phyloP scores from a whole-genome alignment of 2,329 filamentous ascomycete species.

The Arthrobotrys musiformis region DNA sequence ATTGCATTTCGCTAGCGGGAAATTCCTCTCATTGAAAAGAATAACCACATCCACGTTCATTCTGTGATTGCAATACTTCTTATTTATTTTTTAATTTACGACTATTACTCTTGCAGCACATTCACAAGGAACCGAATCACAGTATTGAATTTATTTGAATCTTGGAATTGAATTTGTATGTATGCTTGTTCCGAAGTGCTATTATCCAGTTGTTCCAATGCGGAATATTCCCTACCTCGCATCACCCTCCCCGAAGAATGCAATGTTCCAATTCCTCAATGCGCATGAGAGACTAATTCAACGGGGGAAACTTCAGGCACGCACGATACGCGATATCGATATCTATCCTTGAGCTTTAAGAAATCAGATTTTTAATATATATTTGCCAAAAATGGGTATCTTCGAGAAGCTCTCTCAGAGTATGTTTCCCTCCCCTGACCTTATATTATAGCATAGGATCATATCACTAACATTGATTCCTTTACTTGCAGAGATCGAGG shows the following conservation, averaged over 20 bases:
- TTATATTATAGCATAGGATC: neutral
- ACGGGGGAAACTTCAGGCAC: constrained; percentile 39
- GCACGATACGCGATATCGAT: constrained; percentile 26
- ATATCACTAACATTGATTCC: constrained; percentile 31
- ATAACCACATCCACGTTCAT: constrained; percentile 13
- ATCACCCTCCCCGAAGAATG: too few species aligned
- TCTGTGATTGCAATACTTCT: constrained; percentile 18
- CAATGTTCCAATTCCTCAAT: neutral
- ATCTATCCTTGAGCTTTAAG: constrained; percentile 34
- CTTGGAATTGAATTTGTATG: constrained; percentile 5
- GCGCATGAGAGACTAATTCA: constrained; percentile 4
- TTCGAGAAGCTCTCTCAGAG: constrained; percentile 67
- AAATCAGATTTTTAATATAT: constrained; percentile 21
- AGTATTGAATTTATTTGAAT: neutral
- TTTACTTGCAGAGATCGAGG: constrained; percentile 56
- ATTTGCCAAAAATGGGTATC: constrained; percentile 65
- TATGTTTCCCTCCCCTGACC: constrained; percentile 60
- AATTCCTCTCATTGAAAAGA: constrained; percentile 21
- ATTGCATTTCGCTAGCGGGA: constrained; percentile 32
- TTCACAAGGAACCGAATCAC: neutral
- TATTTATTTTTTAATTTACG: constrained; percentile 32
- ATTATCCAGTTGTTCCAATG: too few species aligned
- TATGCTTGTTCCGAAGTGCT: constrained; percentile 30
- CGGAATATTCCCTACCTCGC: neutral
- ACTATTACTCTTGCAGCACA: neutral